phyloP scores from a whole-genome alignment of 2,329 filamentous ascomycete species.

The Zymoseptoria ardabiliae region DNA sequence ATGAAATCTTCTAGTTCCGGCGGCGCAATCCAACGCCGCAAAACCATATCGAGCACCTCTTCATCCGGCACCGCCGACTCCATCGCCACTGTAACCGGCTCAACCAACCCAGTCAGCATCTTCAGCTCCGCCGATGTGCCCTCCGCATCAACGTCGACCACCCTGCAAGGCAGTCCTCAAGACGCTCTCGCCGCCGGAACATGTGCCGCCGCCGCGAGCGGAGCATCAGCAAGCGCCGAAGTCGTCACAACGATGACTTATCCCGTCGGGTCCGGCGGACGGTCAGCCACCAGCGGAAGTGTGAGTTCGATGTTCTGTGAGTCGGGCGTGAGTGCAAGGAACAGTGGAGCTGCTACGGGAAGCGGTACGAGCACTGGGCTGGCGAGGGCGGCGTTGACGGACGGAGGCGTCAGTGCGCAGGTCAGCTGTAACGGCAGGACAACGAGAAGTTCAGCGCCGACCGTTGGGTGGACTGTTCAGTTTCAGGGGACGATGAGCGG shows the following conservation, averaged over 20 bases:
- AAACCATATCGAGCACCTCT: conserved; percentile 6
- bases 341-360: conserved; percentile 1
- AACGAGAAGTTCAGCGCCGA: not conserved
- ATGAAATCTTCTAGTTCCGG: conserved; percentile 2
- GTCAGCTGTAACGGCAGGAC: conserved; percentile 6
- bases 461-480: not conserved
- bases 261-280: conserved; percentile 4
- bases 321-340: conserved; percentile 6
- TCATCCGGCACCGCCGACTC: conserved; percentile 8
- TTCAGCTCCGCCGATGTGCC: not conserved
- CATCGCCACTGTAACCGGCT: conserved; percentile 6
- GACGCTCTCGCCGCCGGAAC: conserved; percentile 8
- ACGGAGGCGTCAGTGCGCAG: conserved; percentile 5
- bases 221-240: conserved; percentile 4
- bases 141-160: conserved; percentile 1
- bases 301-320: conserved; percentile 7
- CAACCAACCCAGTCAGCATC: conserved; percentile 3
- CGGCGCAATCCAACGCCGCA: conserved; percentile 8
- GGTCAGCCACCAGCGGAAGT: conserved; percentile 2
- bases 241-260: conserved; percentile 6
- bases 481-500: conserved; percentile 1
- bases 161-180: conserved; percentile 1
- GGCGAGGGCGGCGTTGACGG: conserved; percentile 7
- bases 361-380: conserved; percentile 3
- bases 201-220: conserved; percentile 7